These are phyloP conservation scores for Aechmea fasciata DNA, from an alignment of 176 grass and related monocot genomes.

Conservation along the genomic window DNA sequence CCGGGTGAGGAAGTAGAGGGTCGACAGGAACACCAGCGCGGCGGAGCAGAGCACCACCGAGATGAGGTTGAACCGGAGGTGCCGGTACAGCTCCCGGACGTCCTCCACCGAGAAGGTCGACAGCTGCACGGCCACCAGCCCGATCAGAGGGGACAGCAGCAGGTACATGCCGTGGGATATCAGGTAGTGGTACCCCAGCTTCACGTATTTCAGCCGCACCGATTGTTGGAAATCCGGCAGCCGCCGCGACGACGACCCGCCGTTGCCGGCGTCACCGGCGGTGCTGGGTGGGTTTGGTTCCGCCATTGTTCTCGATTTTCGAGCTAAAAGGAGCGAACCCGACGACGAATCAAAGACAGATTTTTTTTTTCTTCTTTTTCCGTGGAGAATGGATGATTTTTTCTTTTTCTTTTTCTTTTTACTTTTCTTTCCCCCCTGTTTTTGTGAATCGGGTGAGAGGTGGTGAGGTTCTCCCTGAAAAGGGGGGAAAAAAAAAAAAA, in stretches of 20 bases:
- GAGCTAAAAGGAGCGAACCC: not conserved
- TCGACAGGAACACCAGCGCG: conserved; percentile 71
- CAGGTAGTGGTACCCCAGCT: conserved; percentile 92
- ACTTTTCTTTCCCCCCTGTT: no score
- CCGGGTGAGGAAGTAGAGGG: conserved; percentile 55
- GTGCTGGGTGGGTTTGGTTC: conserved; percentile 9
- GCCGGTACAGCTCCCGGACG: conserved; percentile 43
- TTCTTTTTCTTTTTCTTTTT: no score
- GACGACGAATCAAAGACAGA: no score
- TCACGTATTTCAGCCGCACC: conserved; percentile 87
- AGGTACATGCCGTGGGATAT: conserved; percentile 93
- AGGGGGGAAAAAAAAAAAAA: no score
- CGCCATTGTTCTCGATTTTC: conserved; percentile 13
- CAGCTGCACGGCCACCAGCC: conserved; percentile 41
- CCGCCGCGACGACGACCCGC: not conserved
- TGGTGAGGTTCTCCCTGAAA: no score
- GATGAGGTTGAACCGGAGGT: conserved; percentile 63
- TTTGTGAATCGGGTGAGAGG: no score
- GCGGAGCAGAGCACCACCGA: conserved; percentile 53
- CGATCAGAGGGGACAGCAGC: conserved; percentile 48
- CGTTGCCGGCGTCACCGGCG: conserved; percentile 5
- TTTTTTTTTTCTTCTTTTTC: no score
- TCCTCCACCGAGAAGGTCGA: conserved; percentile 53
- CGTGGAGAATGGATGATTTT: no score
- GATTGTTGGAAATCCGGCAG: conserved; percentile 85